These are phyloP conservation scores for Euphorbia tirucalli DNA, from an alignment of 345 rosid species.

Conservation along the genomic window DNA sequence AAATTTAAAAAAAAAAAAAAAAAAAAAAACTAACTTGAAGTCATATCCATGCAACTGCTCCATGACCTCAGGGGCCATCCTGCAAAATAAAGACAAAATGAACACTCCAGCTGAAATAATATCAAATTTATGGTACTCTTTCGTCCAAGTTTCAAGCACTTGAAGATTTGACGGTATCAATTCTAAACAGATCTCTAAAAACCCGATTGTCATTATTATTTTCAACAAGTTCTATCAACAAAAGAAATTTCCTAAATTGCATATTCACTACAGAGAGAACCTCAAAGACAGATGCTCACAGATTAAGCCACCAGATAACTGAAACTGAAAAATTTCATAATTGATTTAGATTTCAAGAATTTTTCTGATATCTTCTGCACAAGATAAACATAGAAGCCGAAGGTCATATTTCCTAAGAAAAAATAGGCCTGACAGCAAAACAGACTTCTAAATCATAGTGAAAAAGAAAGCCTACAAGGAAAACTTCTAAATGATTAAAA, in stretches of 20 bases:
- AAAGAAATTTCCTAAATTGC: neutral
- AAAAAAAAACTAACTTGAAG: slow-evolving; percentile 62
- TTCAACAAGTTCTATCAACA: neutral
- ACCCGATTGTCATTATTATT: too few relatives aligned
- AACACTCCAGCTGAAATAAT: neutral
- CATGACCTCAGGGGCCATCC: slow-evolving; percentile 99
- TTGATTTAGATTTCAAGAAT: neutral
- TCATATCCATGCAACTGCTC: slow-evolving; percentile 98
- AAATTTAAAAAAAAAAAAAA: neutral
- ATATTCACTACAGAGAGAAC: neutral
- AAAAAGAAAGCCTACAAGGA: neutral
- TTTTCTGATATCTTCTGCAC: neutral
- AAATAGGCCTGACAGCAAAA: neutral
- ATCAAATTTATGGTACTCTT: neutral
- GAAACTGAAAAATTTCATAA: neutral
- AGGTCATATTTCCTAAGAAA: neutral
- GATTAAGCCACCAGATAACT: neutral
- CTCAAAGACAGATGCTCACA: neutral
- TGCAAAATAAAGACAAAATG: slow-evolving; percentile 27
- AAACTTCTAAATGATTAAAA: neutral
- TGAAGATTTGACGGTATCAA: neutral
- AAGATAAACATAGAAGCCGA: neutral
- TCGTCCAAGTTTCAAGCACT: slow-evolving; percentile 1
- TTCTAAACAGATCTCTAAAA: neutral
- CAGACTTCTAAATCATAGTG: neutral